These are phyloP conservation scores for Ustilago hordei DNA, from an alignment of 1,284 basidiomycete species.

Conservation along the genomic window DNA sequence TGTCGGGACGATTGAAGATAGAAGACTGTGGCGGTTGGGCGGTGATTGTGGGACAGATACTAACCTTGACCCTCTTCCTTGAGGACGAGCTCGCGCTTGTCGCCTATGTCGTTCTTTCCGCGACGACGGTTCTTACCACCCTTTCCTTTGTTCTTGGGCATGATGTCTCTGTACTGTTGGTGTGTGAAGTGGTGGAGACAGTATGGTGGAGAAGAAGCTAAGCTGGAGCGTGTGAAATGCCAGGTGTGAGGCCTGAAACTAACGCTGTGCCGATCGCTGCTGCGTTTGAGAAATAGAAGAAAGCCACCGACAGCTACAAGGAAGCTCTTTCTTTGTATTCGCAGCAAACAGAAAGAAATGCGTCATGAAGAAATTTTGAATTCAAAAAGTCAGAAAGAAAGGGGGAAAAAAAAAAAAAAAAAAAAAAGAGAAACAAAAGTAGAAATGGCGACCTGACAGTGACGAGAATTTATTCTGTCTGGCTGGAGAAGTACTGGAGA, in stretches of 20 bases:
- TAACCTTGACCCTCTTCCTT: slow-evolving; percentile 93
- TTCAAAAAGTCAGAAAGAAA: not conserved
- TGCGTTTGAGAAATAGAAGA: not conserved
- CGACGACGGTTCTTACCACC: slow-evolving; percentile 99
- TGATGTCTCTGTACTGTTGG: slow-evolving; percentile 13
- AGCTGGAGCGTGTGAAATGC: not conserved
- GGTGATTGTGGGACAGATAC: slow-evolving; percentile 40
- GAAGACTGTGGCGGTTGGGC: not conserved
- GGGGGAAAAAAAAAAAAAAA: not conserved
- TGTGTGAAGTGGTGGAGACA: slow-evolving; percentile 7
- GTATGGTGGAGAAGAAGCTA: slow-evolving; percentile 9
- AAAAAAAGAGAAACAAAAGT: not conserved
- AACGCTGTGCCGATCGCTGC: slow-evolving; percentile 10
- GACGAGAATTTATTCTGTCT: not conserved
- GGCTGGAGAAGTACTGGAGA: not conserved
- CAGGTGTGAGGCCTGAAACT: not conserved
- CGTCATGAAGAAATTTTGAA: slow-evolving; percentile 1
- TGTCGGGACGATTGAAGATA: not conserved
- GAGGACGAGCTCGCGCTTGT: slow-evolving; percentile 98
- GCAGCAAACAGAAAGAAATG: not conserved
- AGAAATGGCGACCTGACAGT: not conserved
- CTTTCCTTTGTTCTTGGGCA: slow-evolving; percentile 73
- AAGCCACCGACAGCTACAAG: not conserved
- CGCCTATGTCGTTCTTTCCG: slow-evolving; percentile 99
- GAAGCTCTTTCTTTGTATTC: slow-evolving; percentile 2